Base-by-base conservation (phyloP, 73 alveolate species). In the Paramecium caudatum region DNA sequence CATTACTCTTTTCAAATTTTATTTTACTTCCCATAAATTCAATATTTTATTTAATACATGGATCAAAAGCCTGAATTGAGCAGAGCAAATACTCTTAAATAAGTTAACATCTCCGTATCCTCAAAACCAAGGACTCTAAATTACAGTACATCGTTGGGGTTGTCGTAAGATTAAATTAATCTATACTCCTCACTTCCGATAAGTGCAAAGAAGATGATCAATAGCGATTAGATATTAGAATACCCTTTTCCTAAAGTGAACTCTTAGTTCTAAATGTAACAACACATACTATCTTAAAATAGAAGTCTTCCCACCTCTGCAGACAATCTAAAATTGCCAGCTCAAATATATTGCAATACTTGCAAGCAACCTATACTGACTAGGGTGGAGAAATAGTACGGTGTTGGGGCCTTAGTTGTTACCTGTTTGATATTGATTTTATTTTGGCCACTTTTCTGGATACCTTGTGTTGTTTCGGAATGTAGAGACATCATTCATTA, bases 361-460 rank as follows among this genome's bases (percentile, higher is more conserved):
- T 68, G 84, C 19, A 10, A 68, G 19, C 25, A 68, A 34, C 37
- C 9, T 17, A 49, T 68, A 30, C 7, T 34, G 16, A 33, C 84
- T 3, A 68, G 30, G 27, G 16, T 68, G 2, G 84, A 68, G 5
- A 68, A 32, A 32, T n/a, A 37, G 21, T 68, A 34, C 34, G 50
- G 84, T 68, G 17, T 37, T 0, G 80, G 80, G 1, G 80, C 80
- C 7, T 7, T 55, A 55, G 30, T 55, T 23, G 80, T 55, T 27
- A 55, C 80, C 30, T 7, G 23, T 43, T 55, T 55, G 45, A 37
- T 68, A 37, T 68, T 68, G 34, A 3, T 32, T 6, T 25, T 68
- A 16, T 34, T 68, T 25, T 68, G 84, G 47, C 84, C 84, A n/a
- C 34, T 37, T 3, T 68, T 68, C 34, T 68, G 84, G 47, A 68